phyloP scores from a whole-genome alignment of 148 eudicot genomes.

The Limonium bicolor region DNA sequence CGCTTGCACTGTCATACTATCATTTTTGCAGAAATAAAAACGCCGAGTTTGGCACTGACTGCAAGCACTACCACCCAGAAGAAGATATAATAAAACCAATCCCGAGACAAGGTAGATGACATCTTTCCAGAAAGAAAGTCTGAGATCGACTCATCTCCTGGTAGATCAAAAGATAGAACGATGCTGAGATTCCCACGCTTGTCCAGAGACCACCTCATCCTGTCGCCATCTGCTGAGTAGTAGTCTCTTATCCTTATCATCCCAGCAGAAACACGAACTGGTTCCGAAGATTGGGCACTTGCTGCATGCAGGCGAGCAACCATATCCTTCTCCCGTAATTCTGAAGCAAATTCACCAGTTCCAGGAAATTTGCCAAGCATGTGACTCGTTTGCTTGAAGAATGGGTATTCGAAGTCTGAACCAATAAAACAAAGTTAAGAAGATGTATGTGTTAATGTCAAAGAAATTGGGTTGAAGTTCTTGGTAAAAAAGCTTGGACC shows the following conservation, averaged over 20 bases:
- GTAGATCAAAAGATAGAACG: conserved; percentile 46
- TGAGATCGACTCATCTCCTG: conserved; percentile 17
- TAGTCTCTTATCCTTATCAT: conserved; percentile 20
- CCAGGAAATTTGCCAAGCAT: conserved; percentile 56
- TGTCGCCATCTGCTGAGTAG: conserved; percentile 8
- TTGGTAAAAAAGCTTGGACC: too few species aligned
- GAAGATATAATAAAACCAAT: conserved; percentile 30
- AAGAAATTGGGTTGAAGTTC: too few species aligned
- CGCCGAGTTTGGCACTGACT: conserved; percentile 43
- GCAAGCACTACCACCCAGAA: conserved; percentile 49
- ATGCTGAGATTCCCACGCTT: conserved; percentile 40
- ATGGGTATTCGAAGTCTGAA: conserved; percentile 49
- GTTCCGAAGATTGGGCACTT: conserved; percentile 32
- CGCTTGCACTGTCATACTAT: too few species aligned
- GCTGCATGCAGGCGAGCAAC: conserved; percentile 32
- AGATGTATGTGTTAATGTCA: neutral
- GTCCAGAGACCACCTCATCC: conserved; percentile 24
- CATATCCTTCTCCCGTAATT: conserved; percentile 56
- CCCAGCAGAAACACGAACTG: conserved; percentile 48
- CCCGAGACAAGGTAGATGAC: conserved; percentile 21
- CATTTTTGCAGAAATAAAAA: conserved; percentile 33
- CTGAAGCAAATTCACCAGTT: conserved; percentile 72
- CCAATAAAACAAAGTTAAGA: neutral
- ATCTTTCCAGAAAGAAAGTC: conserved; percentile 28
- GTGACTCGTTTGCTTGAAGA: conserved; percentile 33